These are phyloP conservation scores for Chrysanthemum makinoi DNA, from an alignment of 129 eudicot genomes.

Conservation along the genomic window DNA sequence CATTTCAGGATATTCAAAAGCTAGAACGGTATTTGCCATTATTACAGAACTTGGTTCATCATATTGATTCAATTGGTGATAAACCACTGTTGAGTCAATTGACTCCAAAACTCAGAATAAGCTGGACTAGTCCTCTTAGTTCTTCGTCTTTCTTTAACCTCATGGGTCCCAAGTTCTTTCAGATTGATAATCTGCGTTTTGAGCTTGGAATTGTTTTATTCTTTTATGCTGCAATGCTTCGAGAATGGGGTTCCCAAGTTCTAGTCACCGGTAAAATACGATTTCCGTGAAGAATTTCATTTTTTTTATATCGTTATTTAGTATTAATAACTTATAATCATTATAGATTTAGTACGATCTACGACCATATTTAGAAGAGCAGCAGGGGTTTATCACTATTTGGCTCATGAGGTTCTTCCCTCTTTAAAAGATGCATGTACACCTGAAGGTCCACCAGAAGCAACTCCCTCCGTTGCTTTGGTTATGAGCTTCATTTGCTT, in stretches of 20 bases:
- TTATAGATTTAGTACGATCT: constrained; percentile 66
- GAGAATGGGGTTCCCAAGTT: constrained; percentile 63
- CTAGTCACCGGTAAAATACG: constrained; percentile 43
- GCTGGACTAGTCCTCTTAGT: constrained; percentile 73
- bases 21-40: constrained; percentile 69
- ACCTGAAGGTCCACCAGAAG: constrained; percentile 70
- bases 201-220: constrained; percentile 70
- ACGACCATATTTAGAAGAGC: constrained; percentile 64
- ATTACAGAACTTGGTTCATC: constrained; percentile 57
- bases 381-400: constrained; percentile 62
- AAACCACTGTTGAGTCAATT: constrained; percentile 30
- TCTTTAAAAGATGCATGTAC: constrained; percentile 27
- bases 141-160: constrained; percentile 47
- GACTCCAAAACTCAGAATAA: constrained; percentile 62
- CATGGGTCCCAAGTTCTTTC: constrained; percentile 54
- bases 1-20: constrained; percentile 55
- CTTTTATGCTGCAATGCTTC: constrained; percentile 66
- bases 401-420: constrained; percentile 58
- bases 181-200: constrained; percentile 51
- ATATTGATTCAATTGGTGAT: constrained; percentile 35
- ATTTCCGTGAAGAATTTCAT: background rate
- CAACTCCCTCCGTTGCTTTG: constrained; percentile 36
- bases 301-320: constrained; percentile 10
- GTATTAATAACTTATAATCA: background rate
- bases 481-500: constrained; percentile 69